A percentile compares a stretch with the other conserved stretches of the same genome.
These are phyloP conservation scores for Mycogone perniciosa DNA, from an alignment of 2,329 filamentous ascomycete species.

Conservation along the genomic window DNA sequence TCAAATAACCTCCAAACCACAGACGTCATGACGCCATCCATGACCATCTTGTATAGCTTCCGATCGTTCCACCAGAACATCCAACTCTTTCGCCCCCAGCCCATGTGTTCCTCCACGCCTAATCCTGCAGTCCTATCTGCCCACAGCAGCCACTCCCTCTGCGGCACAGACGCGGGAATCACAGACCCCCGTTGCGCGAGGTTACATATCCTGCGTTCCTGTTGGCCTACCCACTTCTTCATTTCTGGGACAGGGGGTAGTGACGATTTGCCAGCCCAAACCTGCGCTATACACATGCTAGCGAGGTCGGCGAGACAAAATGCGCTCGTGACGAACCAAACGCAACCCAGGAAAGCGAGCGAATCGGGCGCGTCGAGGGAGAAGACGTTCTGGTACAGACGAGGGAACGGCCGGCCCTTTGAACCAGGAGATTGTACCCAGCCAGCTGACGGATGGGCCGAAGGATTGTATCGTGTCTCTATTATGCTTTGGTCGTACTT, in stretches of 20 bases:
- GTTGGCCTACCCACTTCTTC: constrained; percentile 21
- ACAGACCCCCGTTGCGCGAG: constrained; percentile 18
- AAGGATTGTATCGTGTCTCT: constrained; percentile 14
- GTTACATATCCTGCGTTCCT: constrained; percentile 16
- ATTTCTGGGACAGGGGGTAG: constrained; percentile 31
- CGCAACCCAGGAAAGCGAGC: constrained; percentile 30
- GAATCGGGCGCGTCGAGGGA: constrained; percentile 35
- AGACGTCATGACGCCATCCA: constrained; percentile 19
- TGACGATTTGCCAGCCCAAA: constrained; percentile 17
- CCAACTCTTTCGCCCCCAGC: constrained; percentile 35
- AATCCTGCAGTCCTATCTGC: constrained; percentile 32
- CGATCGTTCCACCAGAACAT: constrained; percentile 34
- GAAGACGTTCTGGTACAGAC: constrained; percentile 39
- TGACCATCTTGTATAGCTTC: constrained; percentile 30
- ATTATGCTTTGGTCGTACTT: constrained; percentile 24
- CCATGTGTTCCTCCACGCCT: constrained; percentile 32
- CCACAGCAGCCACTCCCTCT: constrained; percentile 20
- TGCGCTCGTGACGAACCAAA: constrained; percentile 20
- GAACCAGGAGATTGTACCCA: constrained; percentile 19
- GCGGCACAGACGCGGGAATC: constrained; percentile 18
- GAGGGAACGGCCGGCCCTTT: constrained; percentile 23
- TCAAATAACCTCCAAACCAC: constrained; percentile 19
- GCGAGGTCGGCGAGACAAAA: constrained; percentile 20
- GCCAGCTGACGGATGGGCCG: constrained; percentile 9
- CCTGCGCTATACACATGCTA: constrained; percentile 28